These are phyloP conservation scores for Fraxinus ornus DNA, from an alignment of 305 asterid species.

Conservation along the genomic window DNA sequence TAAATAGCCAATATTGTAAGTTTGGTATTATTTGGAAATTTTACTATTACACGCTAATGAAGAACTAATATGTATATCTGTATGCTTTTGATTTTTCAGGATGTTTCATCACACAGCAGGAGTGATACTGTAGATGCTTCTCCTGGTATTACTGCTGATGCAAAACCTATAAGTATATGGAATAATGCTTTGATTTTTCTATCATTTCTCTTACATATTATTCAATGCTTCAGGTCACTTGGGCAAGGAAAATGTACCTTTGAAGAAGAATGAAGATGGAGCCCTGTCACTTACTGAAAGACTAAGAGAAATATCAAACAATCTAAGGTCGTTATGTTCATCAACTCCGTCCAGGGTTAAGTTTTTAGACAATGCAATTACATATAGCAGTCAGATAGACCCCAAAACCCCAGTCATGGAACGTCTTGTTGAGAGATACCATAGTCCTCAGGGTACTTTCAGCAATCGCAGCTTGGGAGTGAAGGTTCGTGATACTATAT, in stretches of 20 bases:
- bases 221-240: constrained; percentile 27
- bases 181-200: background rate
- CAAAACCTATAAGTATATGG: background rate
- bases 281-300: constrained; percentile 67
- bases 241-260: constrained; percentile 33
- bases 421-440: constrained; percentile 33
- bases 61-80: background rate
- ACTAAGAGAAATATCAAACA: constrained; percentile 52
- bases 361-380: constrained; percentile 37
- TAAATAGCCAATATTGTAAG: background rate
- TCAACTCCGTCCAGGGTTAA: constrained; percentile 48
- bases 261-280: constrained; percentile 26
- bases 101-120: constrained; percentile 29
- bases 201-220: background rate
- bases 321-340: constrained; percentile 45
- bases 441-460: constrained; percentile 52
- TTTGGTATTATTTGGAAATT: background rate
- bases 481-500: constrained; percentile 46
- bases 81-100: constrained; percentile 35
- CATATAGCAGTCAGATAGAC: constrained; percentile 36
- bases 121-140: constrained; percentile 23
- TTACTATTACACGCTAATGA: background rate
- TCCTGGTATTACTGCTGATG: constrained; percentile 18
- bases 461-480: constrained; percentile 51
- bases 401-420: constrained; percentile 67